phyloP scores from a whole-genome alignment of 768 basidiomycete genomes.

The Boletus reticulatus region DNA sequence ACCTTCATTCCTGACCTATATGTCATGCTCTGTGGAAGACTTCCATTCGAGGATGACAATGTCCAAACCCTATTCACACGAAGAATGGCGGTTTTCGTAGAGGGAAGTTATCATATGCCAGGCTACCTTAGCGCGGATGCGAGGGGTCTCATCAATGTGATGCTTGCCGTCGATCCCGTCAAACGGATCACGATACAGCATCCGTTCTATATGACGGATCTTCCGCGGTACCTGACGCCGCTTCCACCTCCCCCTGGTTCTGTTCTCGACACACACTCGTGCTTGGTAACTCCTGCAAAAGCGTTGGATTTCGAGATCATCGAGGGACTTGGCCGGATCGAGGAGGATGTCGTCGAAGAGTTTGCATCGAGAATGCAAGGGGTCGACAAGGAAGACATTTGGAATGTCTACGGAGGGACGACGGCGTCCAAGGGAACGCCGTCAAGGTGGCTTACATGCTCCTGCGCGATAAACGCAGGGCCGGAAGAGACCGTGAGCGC shows the following conservation, averaged over 20 bases:
- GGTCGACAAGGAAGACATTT: conserved; percentile 81
- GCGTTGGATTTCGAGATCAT: conserved; percentile 78
- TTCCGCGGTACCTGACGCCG: conserved; percentile 83
- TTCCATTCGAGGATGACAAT: conserved; percentile 98
- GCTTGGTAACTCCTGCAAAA: conserved; percentile 67
- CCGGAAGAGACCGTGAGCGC: conserved; percentile 79
- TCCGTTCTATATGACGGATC: conserved; percentile 85
- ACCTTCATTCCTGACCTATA: no score
- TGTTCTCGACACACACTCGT: conserved; percentile 68
- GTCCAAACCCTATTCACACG: conserved; percentile 82
- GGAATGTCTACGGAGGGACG: conserved; percentile 79
- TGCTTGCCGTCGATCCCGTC: conserved; percentile 94
- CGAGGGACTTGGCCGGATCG: conserved; percentile 89
- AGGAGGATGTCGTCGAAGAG: conserved; percentile 81
- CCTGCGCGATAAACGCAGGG: conserved; percentile 80
- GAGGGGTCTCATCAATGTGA: conserved; percentile 72
- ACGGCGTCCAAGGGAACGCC: conserved; percentile 84
- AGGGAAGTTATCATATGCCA: conserved; percentile 86
- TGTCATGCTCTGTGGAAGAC: conserved; percentile 92
- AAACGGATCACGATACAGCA: conserved; percentile 92
- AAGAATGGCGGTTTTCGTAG: conserved; percentile 35
- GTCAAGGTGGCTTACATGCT: conserved; percentile 97
- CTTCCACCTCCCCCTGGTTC: conserved; percentile 78
- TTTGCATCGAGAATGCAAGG: conserved; percentile 68
- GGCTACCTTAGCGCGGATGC: conserved; percentile 78